phyloP scores from a whole-genome alignment of 495 filamentous ascomycete genomes.

The Corynascus novoguineensis region DNA sequence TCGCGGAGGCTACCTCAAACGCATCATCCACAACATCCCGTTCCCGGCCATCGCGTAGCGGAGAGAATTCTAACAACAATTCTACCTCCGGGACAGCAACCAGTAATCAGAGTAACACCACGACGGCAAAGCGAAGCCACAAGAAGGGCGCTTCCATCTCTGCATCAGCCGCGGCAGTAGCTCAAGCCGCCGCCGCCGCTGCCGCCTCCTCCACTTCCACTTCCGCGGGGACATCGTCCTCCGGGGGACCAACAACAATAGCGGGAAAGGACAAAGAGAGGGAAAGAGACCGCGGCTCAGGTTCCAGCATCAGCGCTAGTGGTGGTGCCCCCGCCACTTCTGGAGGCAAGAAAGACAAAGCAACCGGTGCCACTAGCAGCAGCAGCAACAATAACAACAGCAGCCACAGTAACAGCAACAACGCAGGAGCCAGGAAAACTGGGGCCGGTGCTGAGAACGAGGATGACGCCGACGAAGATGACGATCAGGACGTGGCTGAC shows the following conservation, averaged over 20 bases:
- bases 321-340: background rate
- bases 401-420: background rate
- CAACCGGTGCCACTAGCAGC: constrained; percentile 1
- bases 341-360: background rate
- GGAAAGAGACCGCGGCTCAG: background rate
- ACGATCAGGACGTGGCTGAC: constrained; percentile 42
- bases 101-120: constrained; percentile 8
- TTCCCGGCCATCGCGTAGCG: constrained; percentile 25
- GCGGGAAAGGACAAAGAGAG: constrained; percentile 12
- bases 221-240: background rate
- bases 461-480: constrained; percentile 69
- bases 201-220: background rate
- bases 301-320: background rate
- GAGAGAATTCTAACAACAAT: constrained; percentile 7
- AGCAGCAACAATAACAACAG: background rate
- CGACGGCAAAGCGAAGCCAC: constrained; percentile 54
- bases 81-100: constrained; percentile 25
- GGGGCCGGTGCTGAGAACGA: constrained; percentile 60
- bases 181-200: background rate
- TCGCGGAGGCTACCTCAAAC: constrained; percentile 43
- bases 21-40: constrained; percentile 15
- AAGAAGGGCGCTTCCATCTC: constrained; percentile 57
- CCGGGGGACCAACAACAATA: background rate
- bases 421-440: constrained; percentile 25
- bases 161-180: constrained; percentile 24